Percentiles rank a stretch among this genome's conserved stretches.
Evolutionary conservation across 1,284 basidiomycete genomes (phyloP).

Genomic region (Cryptococcus sp.): DNA sequence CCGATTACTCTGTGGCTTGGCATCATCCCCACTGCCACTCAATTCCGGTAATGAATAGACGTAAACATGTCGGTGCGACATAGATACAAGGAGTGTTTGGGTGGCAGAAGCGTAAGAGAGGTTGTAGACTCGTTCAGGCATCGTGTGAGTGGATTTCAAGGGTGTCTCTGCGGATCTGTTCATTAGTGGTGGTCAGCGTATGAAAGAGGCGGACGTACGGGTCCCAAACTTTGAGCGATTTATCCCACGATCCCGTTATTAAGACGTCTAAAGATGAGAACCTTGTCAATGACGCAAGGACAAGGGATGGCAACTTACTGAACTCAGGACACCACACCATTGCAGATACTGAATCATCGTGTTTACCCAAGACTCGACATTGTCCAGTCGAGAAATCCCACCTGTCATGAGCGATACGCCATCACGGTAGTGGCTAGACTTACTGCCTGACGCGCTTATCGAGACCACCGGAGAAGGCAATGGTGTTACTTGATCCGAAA

Average conservation of each 20-base stretch:
- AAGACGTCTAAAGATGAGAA: constrained; percentile 55
- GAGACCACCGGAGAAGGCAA: constrained; percentile 49
- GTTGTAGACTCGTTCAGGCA: constrained; percentile 79
- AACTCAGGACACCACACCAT: constrained; percentile 48
- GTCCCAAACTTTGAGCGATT: constrained; percentile 82
- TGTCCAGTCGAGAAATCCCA: constrained; percentile 50
- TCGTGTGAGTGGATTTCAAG: constrained; percentile 55
- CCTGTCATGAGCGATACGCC: constrained; percentile 18
- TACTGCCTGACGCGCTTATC: constrained; percentile 54
- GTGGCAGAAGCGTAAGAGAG: constrained; percentile 52
- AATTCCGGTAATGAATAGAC: constrained; percentile 80
- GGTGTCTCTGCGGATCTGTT: constrained; percentile 52
- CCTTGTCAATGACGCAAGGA: background rate
- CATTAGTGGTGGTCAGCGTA: constrained; percentile 20
- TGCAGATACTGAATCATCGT: constrained; percentile 47
- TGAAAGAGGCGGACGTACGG: constrained; percentile 53
- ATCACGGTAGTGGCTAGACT: constrained; percentile 11
- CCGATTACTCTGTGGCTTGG: constrained; percentile 50
- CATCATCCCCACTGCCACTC: constrained; percentile 27
- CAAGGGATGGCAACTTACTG: constrained; percentile 32
- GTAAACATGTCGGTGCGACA: constrained; percentile 81
- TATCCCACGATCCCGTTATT: constrained; percentile 87
- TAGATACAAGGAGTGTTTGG: constrained; percentile 72
- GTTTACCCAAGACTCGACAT: constrained; percentile 48
- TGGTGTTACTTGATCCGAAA: constrained; percentile 44